Percentiles rank a stretch among this genome's conserved stretches.
These are phyloP conservation scores for Seminavis robusta DNA, from an alignment of 108 stramenopile species.

Conservation along the genomic window DNA sequence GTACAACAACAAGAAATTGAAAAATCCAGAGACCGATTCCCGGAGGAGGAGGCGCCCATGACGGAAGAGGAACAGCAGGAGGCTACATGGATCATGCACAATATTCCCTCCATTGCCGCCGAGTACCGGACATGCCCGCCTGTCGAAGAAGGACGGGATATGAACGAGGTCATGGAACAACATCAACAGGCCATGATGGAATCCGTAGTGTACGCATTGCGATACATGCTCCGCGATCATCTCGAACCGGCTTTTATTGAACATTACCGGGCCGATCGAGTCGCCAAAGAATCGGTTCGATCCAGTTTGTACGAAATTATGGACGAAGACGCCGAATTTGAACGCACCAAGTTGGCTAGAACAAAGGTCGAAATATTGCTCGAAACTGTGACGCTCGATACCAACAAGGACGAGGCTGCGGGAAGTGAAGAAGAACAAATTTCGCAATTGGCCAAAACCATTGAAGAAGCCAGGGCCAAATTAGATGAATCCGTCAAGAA, in stretches of 20 bases:
- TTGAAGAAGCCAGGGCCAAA: conserved; percentile 43
- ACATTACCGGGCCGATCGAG: conserved; percentile 67
- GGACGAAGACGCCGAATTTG: conserved; percentile 85
- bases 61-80: conserved; percentile 73
- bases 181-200: conserved; percentile 48
- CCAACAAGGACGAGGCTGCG: conserved; percentile 27
- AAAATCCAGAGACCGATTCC: no score
- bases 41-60: conserved; percentile 21
- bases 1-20: conserved; percentile 9
- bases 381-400: conserved; percentile 14
- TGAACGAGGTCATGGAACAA: conserved; percentile 36
- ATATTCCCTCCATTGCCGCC: conserved; percentile 65
- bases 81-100: conserved; percentile 74
- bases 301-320: conserved; percentile 72
- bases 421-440: conserved; percentile 32
- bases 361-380: conserved; percentile 62
- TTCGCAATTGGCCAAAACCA: conserved; percentile 42
- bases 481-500: conserved; percentile 56
- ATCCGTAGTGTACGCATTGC: conserved; percentile 65
- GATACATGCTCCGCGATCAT: conserved; percentile 74
- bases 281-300: conserved; percentile 68
- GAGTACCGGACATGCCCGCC: conserved; percentile 44
- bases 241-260: conserved; percentile 83
- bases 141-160: conserved; percentile 25
- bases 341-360: conserved; percentile 58